These are phyloP conservation scores for Suhomyces bribrorum DNA, from an alignment of 1,139 yeast species.

Conservation along the genomic window DNA sequence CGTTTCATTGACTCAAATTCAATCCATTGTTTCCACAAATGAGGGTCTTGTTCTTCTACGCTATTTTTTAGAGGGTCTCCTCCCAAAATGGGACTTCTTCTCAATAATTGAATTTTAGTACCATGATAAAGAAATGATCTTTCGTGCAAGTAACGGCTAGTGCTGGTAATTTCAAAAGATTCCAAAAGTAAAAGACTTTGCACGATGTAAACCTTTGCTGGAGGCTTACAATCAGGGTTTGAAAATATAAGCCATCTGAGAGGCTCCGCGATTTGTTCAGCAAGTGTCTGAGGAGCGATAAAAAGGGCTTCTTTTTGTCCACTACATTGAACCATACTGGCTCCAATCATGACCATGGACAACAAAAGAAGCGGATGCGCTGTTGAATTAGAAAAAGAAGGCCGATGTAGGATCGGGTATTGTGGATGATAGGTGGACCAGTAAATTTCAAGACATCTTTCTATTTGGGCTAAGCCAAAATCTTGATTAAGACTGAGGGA, in stretches of 20 bases:
- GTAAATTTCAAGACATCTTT: slow-evolving; percentile 34
- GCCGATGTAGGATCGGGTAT: slow-evolving; percentile 59
- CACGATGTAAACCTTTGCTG: slow-evolving; percentile 62
- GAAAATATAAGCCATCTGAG: slow-evolving; percentile 62
- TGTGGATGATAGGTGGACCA: slow-evolving; percentile 65
- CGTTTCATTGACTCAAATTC: slow-evolving; percentile 36
- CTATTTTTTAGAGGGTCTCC: slow-evolving; percentile 49
- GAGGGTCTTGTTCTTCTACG: slow-evolving; percentile 16
- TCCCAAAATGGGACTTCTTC: slow-evolving; percentile 72
- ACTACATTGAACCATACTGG: slow-evolving; percentile 25
- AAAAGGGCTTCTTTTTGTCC: slow-evolving; percentile 18
- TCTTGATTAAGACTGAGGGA: slow-evolving; percentile 31
- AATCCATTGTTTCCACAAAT: slow-evolving; percentile 33
- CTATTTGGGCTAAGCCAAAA: slow-evolving; percentile 27
- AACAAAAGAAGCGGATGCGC: slow-evolving; percentile 55
- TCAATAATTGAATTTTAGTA: slow-evolving; percentile 64
- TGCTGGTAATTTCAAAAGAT: slow-evolving; percentile 52
- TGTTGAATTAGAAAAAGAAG: slow-evolving; percentile 56
- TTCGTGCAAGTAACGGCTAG: slow-evolving; percentile 62
- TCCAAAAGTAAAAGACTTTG: slow-evolving; percentile 64
- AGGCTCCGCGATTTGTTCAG: slow-evolving; percentile 55
- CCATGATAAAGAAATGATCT: slow-evolving; percentile 77
- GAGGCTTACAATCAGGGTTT: slow-evolving; percentile 54
- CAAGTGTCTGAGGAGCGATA: slow-evolving; percentile 22
- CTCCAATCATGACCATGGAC: slow-evolving; percentile 57